Base-by-base conservation (phyloP, 768 basidiomycete species). In the Cystobasidium ongulense region DNA sequence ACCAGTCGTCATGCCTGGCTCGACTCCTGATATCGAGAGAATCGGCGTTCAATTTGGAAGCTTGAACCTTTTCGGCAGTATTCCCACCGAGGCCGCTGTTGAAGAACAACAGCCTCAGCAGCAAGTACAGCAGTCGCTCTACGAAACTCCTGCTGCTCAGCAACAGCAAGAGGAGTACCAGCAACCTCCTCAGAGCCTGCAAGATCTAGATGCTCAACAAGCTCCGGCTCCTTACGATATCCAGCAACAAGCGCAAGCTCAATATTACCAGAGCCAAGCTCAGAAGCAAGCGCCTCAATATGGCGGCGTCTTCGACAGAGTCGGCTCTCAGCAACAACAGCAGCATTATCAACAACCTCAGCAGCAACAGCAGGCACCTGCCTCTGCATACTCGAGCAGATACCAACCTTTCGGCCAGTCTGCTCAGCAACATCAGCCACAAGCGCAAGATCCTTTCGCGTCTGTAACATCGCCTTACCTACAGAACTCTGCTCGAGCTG, bases 1-100 rank as follows among this genome's bases (percentile, higher is more conserved):
- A 25, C 36, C 43, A 13, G 65, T 67, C 23, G 43, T 67, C 65
- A 67, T 67, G 65, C 65, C 65, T n/a, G 65, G 65, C 46, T 27
- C 39, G 11, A 52, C 41, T 2, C 41, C 36, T 17, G 46, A 43
- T 35, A 41, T 67, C 46, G 65, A 67, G 29, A 15, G 33, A 29
- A 35, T 67, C 41, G 65, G 65, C 36, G 46, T 67, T 4, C 65
- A 67, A 43, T 67, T 67, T 29, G 65, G 65, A 29, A 43, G 38
- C 25, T 35, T 67, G 23, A 67, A 67, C 46, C 29, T 67, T 21
- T 53, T 67, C 50, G 65, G 65, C 21, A 67, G 31, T 18, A 35
- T 35, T 31, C 38, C 39, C 39, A 41, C 41, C 17, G 41, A 23
- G 18, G 8, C 36, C n/a, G 0, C 7, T 13, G 43, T 10, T 13